Evolutionary conservation across 2,329 filamentous ascomycete species (phyloP).

Genomic region (Scortechinia acanthostroma): DNA sequence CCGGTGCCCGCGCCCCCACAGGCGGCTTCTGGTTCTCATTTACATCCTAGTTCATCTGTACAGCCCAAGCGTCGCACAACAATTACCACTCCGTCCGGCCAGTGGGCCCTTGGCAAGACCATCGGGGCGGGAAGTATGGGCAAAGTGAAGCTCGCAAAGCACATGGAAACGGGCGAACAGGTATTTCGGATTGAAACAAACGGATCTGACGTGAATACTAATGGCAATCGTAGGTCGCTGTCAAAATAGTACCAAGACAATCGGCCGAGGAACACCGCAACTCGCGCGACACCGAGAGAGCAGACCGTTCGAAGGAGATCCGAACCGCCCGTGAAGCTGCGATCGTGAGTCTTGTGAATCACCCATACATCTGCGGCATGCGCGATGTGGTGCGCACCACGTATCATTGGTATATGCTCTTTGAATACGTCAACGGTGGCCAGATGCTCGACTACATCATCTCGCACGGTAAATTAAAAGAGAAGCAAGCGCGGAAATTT

Average conservation of each 20-base stretch:
- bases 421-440: constrained; percentile 96
- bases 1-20: neutral
- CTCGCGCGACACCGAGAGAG: constrained; percentile 72
- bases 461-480: constrained; percentile 91
- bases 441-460: constrained; percentile 99
- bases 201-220: neutral
- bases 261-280: constrained; percentile 76
- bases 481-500: constrained; percentile 97
- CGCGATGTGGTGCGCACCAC: constrained; percentile 91
- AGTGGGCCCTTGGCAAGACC: constrained; percentile 93
- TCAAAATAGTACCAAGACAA: constrained; percentile 91
- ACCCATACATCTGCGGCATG: constrained; percentile 93
- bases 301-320: constrained; percentile 93
- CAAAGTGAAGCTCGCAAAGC: constrained; percentile 92
- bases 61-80: constrained; percentile 60
- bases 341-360: constrained; percentile 87
- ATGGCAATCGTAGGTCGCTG: constrained; percentile 71
- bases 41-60: constrained; percentile 18
- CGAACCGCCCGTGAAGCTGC: constrained; percentile 90
- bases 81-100: constrained; percentile 81
- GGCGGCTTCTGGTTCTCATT: neutral
- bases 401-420: constrained; percentile 99
- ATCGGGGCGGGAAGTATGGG: constrained; percentile 98
- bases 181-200: constrained; percentile 33
- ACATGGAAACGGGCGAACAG: constrained; percentile 84